Conservation (phyloP, 768 basidiomycete genomes). For the Leccinum arenicola region DNA sequence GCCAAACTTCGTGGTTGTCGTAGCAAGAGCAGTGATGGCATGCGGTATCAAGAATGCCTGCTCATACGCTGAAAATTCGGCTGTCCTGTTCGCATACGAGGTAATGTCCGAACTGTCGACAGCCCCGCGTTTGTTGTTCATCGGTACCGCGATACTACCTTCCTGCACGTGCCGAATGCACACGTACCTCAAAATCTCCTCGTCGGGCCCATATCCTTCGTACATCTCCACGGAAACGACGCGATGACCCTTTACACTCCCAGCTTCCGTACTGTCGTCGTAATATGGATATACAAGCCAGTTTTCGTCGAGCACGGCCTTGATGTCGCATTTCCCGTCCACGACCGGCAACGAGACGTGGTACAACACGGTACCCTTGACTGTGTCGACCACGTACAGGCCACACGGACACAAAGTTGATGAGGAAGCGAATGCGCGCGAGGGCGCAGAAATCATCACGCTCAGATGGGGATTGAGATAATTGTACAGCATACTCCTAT, state of each 20-base stretch:
- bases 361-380: constrained; percentile 77
- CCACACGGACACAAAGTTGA: constrained; percentile 42
- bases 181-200: constrained; percentile 69
- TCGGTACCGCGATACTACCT: not conserved
- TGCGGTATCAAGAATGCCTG: constrained; percentile 70
- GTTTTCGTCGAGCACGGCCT: constrained; percentile 76
- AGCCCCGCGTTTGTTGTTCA: not conserved
- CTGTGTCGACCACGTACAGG: constrained; percentile 75
- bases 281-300: constrained; percentile 92
- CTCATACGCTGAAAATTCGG: constrained; percentile 57
- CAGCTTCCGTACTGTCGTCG: constrained; percentile 51
- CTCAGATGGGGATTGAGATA: constrained; percentile 85
- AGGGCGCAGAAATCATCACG: constrained; percentile 55
- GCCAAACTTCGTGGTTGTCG: constrained; percentile 87
- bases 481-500: constrained; percentile 89
- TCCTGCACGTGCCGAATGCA: not conserved
- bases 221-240: constrained; percentile 87
- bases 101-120: constrained; percentile 49
- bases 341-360: constrained; percentile 50
- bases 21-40: constrained; percentile 63
- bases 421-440: not conserved
- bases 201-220: constrained; percentile 66
- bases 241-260: constrained; percentile 60
- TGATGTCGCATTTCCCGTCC: constrained; percentile 55
- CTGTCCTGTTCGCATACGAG: constrained; percentile 50